Conservation (phyloP, 345 rosid species). For the Firmiana major region DNA sequence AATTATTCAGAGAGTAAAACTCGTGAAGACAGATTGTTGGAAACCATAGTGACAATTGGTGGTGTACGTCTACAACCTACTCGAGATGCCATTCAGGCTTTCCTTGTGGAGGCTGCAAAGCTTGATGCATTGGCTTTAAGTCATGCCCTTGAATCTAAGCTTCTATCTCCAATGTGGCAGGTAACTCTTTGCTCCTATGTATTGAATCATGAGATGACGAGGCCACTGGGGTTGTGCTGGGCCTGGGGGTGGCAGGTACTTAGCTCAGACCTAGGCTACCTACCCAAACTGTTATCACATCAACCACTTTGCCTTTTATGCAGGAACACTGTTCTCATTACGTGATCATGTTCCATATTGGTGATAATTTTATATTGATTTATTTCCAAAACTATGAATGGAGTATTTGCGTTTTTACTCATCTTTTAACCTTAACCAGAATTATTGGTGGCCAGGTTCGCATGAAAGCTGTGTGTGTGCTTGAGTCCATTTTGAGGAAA, state of each 20-base stretch:
- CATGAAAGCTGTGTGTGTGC: slow-evolving; percentile 88
- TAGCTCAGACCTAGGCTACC: slow-evolving; percentile 18
- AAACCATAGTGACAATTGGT: slow-evolving; percentile 88
- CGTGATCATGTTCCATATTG: not conserved
- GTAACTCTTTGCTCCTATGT: slow-evolving; percentile 30
- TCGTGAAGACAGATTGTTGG: slow-evolving; percentile 84
- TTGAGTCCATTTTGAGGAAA: slow-evolving; percentile 82
- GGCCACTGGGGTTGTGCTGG: not conserved
- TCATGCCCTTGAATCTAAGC: slow-evolving; percentile 80
- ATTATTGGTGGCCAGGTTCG: slow-evolving; percentile 57
- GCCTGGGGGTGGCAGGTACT: not conserved
- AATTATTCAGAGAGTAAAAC: slow-evolving; percentile 56
- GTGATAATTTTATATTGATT: not conserved
- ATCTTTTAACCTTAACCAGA: not conserved
- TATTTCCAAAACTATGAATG: not conserved
- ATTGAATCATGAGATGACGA: slow-evolving; percentile 11
- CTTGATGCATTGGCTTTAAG: slow-evolving; percentile 70
- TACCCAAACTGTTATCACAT: slow-evolving; percentile 29
- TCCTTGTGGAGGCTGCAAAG: slow-evolving; percentile 84
- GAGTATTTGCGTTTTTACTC: not conserved
- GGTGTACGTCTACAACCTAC: slow-evolving; percentile 99
- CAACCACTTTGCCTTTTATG: not conserved
- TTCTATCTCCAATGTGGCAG: slow-evolving; percentile 93
- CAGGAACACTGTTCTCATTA: not conserved
- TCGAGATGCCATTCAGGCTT: slow-evolving; percentile 80